Evolutionary conservation across 371 early-diverging fungal genomes (phyloP).

Genomic region (Funneliformis caledonium): DNA sequence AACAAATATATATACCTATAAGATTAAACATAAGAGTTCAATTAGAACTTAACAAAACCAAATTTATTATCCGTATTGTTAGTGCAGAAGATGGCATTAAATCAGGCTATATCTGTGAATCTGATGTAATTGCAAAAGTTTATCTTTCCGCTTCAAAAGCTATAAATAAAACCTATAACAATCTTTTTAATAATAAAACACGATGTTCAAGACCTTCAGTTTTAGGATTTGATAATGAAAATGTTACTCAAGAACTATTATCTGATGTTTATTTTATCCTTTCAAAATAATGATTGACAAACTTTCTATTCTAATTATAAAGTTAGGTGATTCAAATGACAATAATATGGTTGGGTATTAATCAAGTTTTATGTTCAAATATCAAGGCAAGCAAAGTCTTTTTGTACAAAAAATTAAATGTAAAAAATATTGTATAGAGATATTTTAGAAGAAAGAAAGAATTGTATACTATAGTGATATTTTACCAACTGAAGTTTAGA

Average conservation of each 20-base stretch:
- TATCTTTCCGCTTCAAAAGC: no score
- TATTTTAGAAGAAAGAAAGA: background rate
- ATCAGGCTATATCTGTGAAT: no score
- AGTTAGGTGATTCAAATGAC: background rate
- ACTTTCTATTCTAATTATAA: background rate
- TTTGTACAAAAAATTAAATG: slow-evolving; percentile 2
- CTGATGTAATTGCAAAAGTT: no score
- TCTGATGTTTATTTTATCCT: background rate
- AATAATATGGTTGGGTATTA: background rate
- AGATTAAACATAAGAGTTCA: no score
- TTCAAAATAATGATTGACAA: background rate
- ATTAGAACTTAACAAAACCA: no score
- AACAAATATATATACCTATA: no score
- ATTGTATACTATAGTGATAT: background rate
- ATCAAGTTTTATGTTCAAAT: background rate
- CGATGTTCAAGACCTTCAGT: no score
- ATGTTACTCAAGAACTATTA: background rate
- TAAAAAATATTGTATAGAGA: background rate
- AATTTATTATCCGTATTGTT: no score
- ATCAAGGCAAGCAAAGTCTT: background rate
- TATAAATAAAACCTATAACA: no score
- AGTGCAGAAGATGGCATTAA: no score
- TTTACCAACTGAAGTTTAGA: background rate
- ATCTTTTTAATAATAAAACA: no score
- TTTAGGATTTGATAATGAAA: background rate